Evolutionary conservation across 148 eudicot species (phyloP), one percentile per base, ranked within the genome.

Genomic region (Chenopodium formosanum): DNA sequence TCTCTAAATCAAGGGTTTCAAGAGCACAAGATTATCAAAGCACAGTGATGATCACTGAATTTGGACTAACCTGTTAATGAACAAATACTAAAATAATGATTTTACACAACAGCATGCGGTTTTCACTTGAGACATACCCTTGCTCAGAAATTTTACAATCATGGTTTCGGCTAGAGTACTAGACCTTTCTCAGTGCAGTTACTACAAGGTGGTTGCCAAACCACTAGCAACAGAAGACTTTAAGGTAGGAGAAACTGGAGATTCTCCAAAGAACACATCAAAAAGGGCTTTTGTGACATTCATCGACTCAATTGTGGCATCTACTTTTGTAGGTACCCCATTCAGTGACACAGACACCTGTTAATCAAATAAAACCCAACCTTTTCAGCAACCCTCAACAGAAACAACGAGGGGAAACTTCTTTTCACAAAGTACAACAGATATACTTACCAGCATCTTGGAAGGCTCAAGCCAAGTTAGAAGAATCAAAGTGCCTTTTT

Each of bases 181-280:
- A 62, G 27, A 22, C 2, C 22, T 56, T 56, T 56, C 60, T 16
- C 17, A 67, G n/a, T 70, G 22, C 74, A 58, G 47, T 83, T 78
- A 88, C 85, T 86, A 84, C 82, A 92, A 92, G 46, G 82, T 47
- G 52, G 87, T 80, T 46, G 90, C 88, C 85, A 96, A 89, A 44
- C 91, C 92, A 46, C 65, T 84, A 70, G 91, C 82, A 37, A 88
- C 91, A 19, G 99, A 94, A 81, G 88, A 82, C 89, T 94, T 96
- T 83, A 96, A 83, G 44, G 98, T 82, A 65, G 98, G 97, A 79
- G 97, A 94, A 77, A 96, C 98, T 13, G 99, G 88, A 78, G 88
- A 86, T 52, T 84, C 86, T 66, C 99, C 99, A 46, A 92, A 89
- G 80, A 92, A 94, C 65, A 96, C 97, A 80, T 94, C 89, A 63